These are phyloP conservation scores for Pyrenochaeta sp. DNA, from an alignment of 2,329 filamentous ascomycete genomes.

Conservation along the genomic window DNA sequence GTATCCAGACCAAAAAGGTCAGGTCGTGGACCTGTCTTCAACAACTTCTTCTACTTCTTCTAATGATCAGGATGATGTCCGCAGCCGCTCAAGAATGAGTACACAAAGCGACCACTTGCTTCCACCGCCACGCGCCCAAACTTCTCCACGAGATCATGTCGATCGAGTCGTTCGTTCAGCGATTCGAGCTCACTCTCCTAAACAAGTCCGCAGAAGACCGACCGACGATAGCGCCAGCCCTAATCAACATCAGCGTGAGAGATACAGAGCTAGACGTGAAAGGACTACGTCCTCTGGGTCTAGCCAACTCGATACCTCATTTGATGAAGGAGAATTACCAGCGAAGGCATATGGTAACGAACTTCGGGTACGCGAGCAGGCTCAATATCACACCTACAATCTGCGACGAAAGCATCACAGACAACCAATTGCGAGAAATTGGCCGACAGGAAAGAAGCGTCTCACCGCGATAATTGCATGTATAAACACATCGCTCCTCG, in stretches of 20 bases:
- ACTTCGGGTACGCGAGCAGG: constrained; percentile 30
- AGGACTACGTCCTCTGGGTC: constrained; percentile 16
- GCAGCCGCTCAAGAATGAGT: constrained; percentile 17
- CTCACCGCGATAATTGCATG: constrained; percentile 74
- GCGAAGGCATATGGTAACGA: constrained; percentile 22
- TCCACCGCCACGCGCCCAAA: constrained; percentile 27
- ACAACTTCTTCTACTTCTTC: constrained; percentile 19
- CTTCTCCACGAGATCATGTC: constrained; percentile 35
- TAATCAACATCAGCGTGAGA: constrained; percentile 19
- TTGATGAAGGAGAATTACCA: constrained; percentile 24
- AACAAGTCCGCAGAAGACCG: constrained; percentile 24
- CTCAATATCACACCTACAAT: constrained; percentile 49
- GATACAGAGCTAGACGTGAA: constrained; percentile 11
- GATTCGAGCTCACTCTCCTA: constrained; percentile 32
- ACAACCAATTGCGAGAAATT: constrained; percentile 75
- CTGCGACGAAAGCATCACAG: constrained; percentile 59
- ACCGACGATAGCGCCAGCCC: constrained; percentile 5
- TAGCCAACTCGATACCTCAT: constrained; percentile 21
- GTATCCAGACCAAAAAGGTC: constrained; percentile 18
- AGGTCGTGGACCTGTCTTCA: constrained; percentile 3
- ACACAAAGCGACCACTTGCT: constrained; percentile 32
- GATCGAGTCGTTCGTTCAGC: constrained; percentile 38
- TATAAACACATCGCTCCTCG: constrained; percentile 74
- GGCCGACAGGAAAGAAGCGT: constrained; percentile 71
- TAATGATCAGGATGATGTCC: constrained; percentile 1